Evolutionary conservation across 1,139 yeast species (phyloP), one percentile per base, ranked within the genome.

Genomic region (Diutina sp.): DNA sequence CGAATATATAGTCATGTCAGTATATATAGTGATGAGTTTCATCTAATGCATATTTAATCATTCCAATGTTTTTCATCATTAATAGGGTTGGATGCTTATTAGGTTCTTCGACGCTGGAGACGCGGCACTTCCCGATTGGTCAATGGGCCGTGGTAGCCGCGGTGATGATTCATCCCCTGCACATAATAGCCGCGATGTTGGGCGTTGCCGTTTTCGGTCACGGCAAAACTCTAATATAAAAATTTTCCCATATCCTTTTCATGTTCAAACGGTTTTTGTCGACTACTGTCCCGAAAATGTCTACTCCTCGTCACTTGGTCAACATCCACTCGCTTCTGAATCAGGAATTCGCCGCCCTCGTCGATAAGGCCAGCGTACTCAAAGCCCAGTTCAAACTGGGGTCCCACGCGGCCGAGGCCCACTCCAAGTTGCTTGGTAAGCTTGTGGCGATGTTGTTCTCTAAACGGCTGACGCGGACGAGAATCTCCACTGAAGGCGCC

Each of bases 401-500:
- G 11, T 72, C 72, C 38, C 67, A 73, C 3, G 74, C 78, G 6
- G 73, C 57, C 50, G 75, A 74, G 58, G 74, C 81, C 58, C 80
- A 79, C 62, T 73, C 77, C 57, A 82, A 85, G 61, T 73, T 91
- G 57, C 72, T 82, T 55, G 98, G 98, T 3, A 89, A 85, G 69
- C 79, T 91, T 6, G 84, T 90, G 41, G 90, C 98, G 0, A 71
- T 93, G 67, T 69, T 93, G 55, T 93, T 93, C 69, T 80, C 90
- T 58, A 93, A 93, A 69, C 82, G 99, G 70, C 88, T 97, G 9
- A 93, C 99, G 38, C 82, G 99, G 72, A 93, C 99, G 45, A 83
- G 99, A 70, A 83, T 93, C 51, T 90, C 97, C 51, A 81, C 93
- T 4, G 99, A 93, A 70, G 98, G 96, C 56, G 99, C 99, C 4